Base-by-base conservation (phyloP, 805 yeast genomes). In the Pichia kluyveri region DNA sequence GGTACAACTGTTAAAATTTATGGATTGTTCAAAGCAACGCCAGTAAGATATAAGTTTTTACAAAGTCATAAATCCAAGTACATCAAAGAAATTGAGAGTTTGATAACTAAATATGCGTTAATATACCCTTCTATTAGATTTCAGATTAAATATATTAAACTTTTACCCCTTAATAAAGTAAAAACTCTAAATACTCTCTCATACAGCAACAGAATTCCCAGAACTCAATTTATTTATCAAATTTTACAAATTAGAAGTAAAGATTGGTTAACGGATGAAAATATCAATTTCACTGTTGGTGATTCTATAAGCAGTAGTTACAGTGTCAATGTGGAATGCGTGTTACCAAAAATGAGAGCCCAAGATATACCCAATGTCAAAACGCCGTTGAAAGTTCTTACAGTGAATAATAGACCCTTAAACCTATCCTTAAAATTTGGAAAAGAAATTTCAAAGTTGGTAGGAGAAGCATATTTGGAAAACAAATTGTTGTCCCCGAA, bases 1-100 rank as follows among this genome's bases (percentile, higher is more conserved):
- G 78, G 78, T 0, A 72, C 77, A 0, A 52, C 64, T 0, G 54
- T 73, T 0, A 56, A 51, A 5, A 48, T 71, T 1, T 54, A 49
- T 38, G 67, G 65, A 0, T 43, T 73, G 7, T 63, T 72, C 31
- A 50, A 53, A 11, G 55, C 60, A 1, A 53, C 64, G 3, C 65
- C 70, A 1, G 71, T 69, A 1, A 56, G 75, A 43, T 55, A 56
- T 38, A 58, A 64, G 8, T 58, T 66, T 43, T 52, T 63, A 19
- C 50, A 56, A 8, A 58, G 60, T 27, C 62, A 63, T 14, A 48
- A 59, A 2, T 53, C 53, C 8, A 57, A 56, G 42, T 56, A 58
- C 3, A 43, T 64, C 8, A 60, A 56, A 1, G 55, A 57, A 5
- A 48, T 69, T 8, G 53, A 53, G 18, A 48, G 45, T 9, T 41